Evolutionary conservation across 805 yeast genomes (phyloP), one percentile per base, ranked within the genome.

Genomic region (Yarrowia hollandica): DNA sequence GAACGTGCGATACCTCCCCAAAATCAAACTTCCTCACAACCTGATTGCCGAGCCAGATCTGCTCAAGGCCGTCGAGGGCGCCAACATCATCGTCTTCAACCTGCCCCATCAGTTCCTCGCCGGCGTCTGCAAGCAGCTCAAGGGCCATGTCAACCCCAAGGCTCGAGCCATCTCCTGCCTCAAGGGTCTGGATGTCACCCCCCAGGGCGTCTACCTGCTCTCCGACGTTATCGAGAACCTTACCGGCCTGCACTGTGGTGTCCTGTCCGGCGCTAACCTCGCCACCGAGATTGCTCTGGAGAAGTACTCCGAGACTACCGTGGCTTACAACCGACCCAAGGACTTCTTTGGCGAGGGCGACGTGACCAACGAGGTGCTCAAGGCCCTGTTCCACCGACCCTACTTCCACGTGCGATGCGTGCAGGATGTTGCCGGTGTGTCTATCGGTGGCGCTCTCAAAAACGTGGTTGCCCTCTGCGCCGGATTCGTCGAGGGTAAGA

Each of bases 251-350:
- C 82, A 87, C 73, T 91, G 98, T 77, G 99, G 99, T 75, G 98
- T 95, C 18, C 80, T 94, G 59, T 87, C 96, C 0, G 99, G 99
- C 63, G 99, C 99, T 60, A 94, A 94, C 77, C 80, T 94, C 67
- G 99, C 99, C 41, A 90, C 95, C 48, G 99, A 94, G 74, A 96
- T 94, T 62, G 99, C 99, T 62, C 82, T 82, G 72, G 88, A 89
- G 74, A 87, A 87, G 75, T 94, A 96, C 95, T 90, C 97, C 16
- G 99, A 94, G 76, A 94, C 99, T 62, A 91, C 99, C 11, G 90
- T 94, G 64, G 99, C 97, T 19, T 94, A 89, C 77, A 83, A 81
- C 60, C 68, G 78, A 21, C 96, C 97, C 60, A 70, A 70, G 23
- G 89, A 90, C 73, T 85, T 77, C 76, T 74, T 78, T 63, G 39